Base-by-base conservation (phyloP, 495 filamentous ascomycete species). In the Lichina pygmaea region DNA sequence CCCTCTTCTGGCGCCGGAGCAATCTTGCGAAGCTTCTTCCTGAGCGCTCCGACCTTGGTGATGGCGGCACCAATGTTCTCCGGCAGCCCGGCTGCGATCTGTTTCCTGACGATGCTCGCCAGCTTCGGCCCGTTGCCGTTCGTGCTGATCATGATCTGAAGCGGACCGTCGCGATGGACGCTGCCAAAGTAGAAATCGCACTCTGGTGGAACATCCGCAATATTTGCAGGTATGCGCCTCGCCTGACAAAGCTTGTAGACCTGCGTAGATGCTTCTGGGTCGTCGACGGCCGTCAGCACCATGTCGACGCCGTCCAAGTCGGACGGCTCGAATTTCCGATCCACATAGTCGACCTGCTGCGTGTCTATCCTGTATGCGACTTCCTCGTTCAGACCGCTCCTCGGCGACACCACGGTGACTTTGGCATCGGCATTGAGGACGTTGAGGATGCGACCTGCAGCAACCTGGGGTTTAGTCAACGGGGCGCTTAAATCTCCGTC, bases 151-250 rank as follows among this genome's bases (percentile, higher is more conserved):
- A 97, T 97, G 50, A 97, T 72, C 66, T 97, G 89, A 49, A 97
- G 59, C 8, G 89, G 91, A 0, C 89, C 89, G 59, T 95, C 91
- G 17, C 89, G 73, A 63, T 97, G 80, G 32, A 94, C 73, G 58
- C 78, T 85, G 42, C 89, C 89, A 58, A 97, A 97, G 60, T 94
- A 97, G 56, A 97, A 97, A 54, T 97, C 89, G 57, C 89, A 97
- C 58, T 95, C 89, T 0, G 84, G 70, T 0, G 91, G 91, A 2
- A 95, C 91, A 60, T 97, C 89, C 48, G 89, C 89, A 44, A 97
- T 91, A 58, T 97, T 97, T 34, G 82, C 84, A 2, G 85, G 73
- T 44, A 95, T 85, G 40, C 74, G 73, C 39, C 64, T 66, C 55
- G 78, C 71, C 53, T 93, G 83, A 65, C 86, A 95, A 0, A 93